Evolutionary conservation across 768 basidiomycete species (phyloP), one percentile per base, ranked within the genome.

Genomic region (Thelephora ganbajun): DNA sequence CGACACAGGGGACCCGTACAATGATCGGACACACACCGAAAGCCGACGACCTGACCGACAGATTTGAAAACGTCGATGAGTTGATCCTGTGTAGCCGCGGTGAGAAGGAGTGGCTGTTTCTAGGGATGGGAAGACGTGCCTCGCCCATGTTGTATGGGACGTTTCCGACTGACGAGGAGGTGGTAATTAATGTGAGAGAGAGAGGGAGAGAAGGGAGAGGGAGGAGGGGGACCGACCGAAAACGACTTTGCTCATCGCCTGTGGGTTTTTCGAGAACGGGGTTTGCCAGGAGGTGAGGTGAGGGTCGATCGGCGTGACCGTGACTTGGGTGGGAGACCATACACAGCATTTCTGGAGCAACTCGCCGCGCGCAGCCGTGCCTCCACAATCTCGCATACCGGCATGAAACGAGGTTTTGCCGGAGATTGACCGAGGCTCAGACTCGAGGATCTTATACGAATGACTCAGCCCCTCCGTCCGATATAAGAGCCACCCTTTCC

Each of bases 71-170:
- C 82, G 35, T 86, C 83, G 45, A 89, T 87, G 37, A 91, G 69
- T 62, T 87, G 83, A 20, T 91, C 88, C 79, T 79, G 56, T 13
- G 30, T 35, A 34, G 33, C 26, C n/a, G 13, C 41, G 36, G 35
- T 6, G 6, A 35, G 14, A 30, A 30, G 16, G 34, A 26, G 18
- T 12, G 9, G 35, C 26, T 18, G 14, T 14, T 22, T 42, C 26
- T 20, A 30, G 20, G 43, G 2, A 34, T 46, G 20, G 12, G n/a
- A 14, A 18, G 18, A 63, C 72, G 36, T 60, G 63, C 76, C 69
- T 90, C 87, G 37, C 77, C 80, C 82, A 89, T 88, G 57, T 82
- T 88, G 65, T 90, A 90, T 19, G 87, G 87, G 6, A 90, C 86
- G 73, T 90, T 90, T 49, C 87, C 87, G 43, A 90, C 87, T 84